phyloP scores from a whole-genome alignment of 768 basidiomycete species.

The Tulasnella sp. region DNA sequence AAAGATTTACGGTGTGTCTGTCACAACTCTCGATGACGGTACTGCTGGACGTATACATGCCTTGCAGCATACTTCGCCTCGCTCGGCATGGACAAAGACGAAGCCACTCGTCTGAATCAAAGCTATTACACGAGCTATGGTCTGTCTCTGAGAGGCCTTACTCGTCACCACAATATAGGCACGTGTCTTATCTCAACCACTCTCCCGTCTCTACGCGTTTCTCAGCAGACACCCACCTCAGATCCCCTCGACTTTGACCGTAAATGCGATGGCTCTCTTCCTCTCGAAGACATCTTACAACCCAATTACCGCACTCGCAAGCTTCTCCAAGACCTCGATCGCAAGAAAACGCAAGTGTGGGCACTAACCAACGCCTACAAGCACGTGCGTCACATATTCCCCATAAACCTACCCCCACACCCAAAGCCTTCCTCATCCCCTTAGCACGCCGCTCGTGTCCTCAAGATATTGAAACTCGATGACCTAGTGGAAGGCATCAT shows the following conservation, averaged over 20 bases:
- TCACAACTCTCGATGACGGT: background rate
- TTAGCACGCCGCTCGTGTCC: slow-evolving; percentile 72
- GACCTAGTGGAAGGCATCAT: slow-evolving; percentile 64
- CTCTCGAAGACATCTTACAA: slow-evolving; percentile 65
- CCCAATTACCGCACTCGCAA: slow-evolving; percentile 49
- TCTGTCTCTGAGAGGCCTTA: slow-evolving; percentile 66
- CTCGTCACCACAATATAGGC: slow-evolving; percentile 67
- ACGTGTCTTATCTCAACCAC: slow-evolving; percentile 3
- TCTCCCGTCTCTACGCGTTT: background rate
- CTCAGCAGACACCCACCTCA: slow-evolving; percentile 22
- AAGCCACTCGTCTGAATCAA: slow-evolving; percentile 55
- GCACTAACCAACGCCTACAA: slow-evolving; percentile 76
- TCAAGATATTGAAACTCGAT: slow-evolving; percentile 55
- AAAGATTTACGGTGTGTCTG: slow-evolving; percentile 53
- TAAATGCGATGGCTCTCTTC: slow-evolving; percentile 73
- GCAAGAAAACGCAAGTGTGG: slow-evolving; percentile 67
- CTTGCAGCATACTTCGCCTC: slow-evolving; percentile 56
- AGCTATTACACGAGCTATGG: slow-evolving; percentile 73
- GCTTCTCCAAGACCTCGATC: slow-evolving; percentile 68
- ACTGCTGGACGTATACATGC: background rate
- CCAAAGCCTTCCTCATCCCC: background rate
- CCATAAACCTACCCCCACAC: background rate
- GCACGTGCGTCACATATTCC: slow-evolving; percentile 21
- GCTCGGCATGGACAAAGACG: slow-evolving; percentile 53
- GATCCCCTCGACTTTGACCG: slow-evolving; percentile 77